Base-by-base conservation (phyloP, 805 yeast species). In the Blastobotrys mokoenaii region DNA sequence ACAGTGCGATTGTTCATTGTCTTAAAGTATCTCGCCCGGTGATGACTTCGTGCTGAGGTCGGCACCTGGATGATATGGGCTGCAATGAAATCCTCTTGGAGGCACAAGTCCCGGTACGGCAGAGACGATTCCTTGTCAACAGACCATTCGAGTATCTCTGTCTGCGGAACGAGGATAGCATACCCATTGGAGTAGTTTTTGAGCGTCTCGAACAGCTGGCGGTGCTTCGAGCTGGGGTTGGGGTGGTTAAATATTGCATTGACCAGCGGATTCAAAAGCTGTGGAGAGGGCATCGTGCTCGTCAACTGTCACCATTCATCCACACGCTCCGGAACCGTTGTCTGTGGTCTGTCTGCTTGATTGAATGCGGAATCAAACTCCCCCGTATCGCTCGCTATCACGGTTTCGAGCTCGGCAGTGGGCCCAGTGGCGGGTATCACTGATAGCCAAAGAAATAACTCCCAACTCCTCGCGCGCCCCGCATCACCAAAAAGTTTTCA, bases 171-270 rank as follows among this genome's bases (percentile, higher is more conserved):
- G n/a, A 84, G 58, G 11, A 84, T 58, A 2, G 79, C 69, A 57
- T 71, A 79, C n/a, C 72, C 73, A 15, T 68, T 69, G 33, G 81
- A 76, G 14, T 9, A 16, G 49, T 61, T 63, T 37, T 56, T 60
- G 46, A 12, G 79, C 5, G 60, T 48, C 15, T 38, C 46, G 9
- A 49, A 42, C 37, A 48, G 40, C 18, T 56, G 52, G 14, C 46
- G 42, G 36, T 51, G 45, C 40, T 47, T 50, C 12, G 51, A 33
- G 20, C 50, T 40, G 1, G 78, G 77, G 46, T 65, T 67, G 0
- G 83, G 81, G 53, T 82, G 78, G 63, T 82, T 80, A 67, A 84
- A 82, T 5, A 83, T 61, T 33, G 79, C 71, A 59, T 82, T 79
- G 29, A 83, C 64, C 31, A 80, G 65, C 7, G 89, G 87, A 54